Evolutionary conservation across 306 rosid genomes (phyloP).

Genomic region (Cucurbita maxima): DNA sequence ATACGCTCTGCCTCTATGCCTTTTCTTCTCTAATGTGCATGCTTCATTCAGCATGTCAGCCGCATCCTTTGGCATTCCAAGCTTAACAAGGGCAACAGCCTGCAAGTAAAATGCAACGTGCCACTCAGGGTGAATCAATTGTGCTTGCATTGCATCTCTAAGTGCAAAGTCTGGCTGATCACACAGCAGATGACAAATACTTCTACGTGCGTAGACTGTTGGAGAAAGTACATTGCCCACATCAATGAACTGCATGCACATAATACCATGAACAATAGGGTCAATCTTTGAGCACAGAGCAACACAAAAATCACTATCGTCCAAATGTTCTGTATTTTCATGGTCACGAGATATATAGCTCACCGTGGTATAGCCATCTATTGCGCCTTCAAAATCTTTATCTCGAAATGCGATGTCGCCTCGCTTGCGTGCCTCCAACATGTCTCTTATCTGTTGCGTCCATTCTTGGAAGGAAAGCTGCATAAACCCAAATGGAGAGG

Average conservation of each 20-base stretch:
- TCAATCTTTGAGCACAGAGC: neutral
- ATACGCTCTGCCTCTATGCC: slow-evolving; percentile 27
- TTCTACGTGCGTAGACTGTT: slow-evolving; percentile 53
- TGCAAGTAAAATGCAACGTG: slow-evolving; percentile 81
- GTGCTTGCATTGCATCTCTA: slow-evolving; percentile 81
- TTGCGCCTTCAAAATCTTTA: slow-evolving; percentile 45
- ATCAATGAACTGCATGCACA: slow-evolving; percentile 47
- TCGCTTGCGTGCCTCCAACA: slow-evolving; percentile 60
- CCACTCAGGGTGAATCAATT: slow-evolving; percentile 57
- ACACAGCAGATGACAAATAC: slow-evolving; percentile 54
- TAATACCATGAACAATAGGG: neutral
- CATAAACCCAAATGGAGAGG: neutral
- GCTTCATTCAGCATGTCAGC: slow-evolving; percentile 66
- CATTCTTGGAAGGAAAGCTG: slow-evolving; percentile 79
- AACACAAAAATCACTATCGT: neutral
- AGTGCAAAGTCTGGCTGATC: slow-evolving; percentile 71
- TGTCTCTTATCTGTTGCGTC: slow-evolving; percentile 68
- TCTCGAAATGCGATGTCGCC: slow-evolving; percentile 71
- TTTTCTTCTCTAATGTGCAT: slow-evolving; percentile 46
- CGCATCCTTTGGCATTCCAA: slow-evolving; percentile 62
- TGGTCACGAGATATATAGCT: neutral
- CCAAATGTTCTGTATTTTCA: neutral
- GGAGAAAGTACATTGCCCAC: slow-evolving; percentile 58
- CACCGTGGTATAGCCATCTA: slow-evolving; percentile 56
- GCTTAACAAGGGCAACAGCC: slow-evolving; percentile 71